phyloP scores from a whole-genome alignment of 2,329 filamentous ascomycete genomes.

The Rutstroemia sp. region DNA sequence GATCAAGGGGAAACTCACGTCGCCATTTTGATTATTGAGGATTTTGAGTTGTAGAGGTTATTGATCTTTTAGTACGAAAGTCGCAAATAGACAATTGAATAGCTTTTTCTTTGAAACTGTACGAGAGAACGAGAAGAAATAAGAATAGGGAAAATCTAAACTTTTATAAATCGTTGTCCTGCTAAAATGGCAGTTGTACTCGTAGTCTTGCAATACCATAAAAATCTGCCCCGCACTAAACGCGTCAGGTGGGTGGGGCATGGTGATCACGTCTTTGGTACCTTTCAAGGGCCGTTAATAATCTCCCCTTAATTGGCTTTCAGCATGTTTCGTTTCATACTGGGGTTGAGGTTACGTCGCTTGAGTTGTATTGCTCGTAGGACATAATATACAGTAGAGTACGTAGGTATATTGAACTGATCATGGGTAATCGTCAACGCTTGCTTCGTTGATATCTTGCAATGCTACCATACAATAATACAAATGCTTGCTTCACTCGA shows the following conservation, averaged over 20 bases:
- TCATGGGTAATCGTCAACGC: background rate
- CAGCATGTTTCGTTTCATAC: too few relatives aligned
- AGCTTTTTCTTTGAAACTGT: background rate
- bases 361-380: too few relatives aligned
- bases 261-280: background rate
- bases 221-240: slow-evolving; percentile 8
- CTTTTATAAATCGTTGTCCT: background rate
- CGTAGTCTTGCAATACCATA: background rate
- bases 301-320: too few relatives aligned
- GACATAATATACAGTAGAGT: too few relatives aligned
- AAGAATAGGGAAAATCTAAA: background rate
- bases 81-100: background rate
- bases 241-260: too few relatives aligned
- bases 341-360: too few relatives aligned
- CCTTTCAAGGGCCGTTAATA: background rate
- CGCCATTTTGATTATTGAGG: background rate
- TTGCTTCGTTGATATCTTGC: slow-evolving; percentile 1
- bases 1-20: slow-evolving; percentile 2
- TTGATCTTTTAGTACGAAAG: background rate
- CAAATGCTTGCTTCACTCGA: slow-evolving; percentile 16
- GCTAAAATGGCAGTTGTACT: background rate
- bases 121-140: background rate
- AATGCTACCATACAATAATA: slow-evolving; percentile 16
- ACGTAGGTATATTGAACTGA: too few relatives aligned
- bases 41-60: background rate